A percentile compares a stretch with the other conserved stretches of the same genome.
Conservation (phyloP, 106 monocot species). For the Dendrobium huoshanense region DNA sequence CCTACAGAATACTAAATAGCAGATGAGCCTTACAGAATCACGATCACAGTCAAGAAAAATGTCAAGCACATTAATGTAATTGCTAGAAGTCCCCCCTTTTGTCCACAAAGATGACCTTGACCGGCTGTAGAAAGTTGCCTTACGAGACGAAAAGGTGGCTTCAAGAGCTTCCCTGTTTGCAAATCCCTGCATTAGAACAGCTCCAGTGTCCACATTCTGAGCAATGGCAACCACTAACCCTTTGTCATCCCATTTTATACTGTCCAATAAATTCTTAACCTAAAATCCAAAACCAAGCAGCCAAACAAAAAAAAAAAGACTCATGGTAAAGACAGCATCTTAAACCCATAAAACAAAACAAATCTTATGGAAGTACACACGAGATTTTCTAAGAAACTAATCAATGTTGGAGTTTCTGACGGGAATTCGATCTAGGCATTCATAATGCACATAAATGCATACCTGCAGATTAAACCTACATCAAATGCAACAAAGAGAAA, state of each 20-base stretch:
- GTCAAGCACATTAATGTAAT: slow-evolving; percentile 94
- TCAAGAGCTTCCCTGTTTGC: slow-evolving; percentile 79
- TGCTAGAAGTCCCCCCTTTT: slow-evolving; percentile 91
- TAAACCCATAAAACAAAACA: neutral
- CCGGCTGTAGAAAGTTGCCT: slow-evolving; percentile 95
- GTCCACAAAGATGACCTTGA: slow-evolving; percentile 90
- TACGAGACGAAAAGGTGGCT: slow-evolving; percentile 57
- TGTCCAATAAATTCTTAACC: slow-evolving; percentile 53
- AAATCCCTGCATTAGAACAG: slow-evolving; percentile 98
- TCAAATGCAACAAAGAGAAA: neutral
- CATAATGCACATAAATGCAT: neutral
- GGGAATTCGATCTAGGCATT: neutral
- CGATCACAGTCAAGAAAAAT: slow-evolving; percentile 93
- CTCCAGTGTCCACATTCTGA: slow-evolving; percentile 88
- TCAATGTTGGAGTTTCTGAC: neutral
- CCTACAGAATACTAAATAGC: neutral
- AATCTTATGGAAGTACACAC: too few relatives aligned
- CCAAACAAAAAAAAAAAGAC: neutral
- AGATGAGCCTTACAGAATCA: slow-evolving; percentile 64
- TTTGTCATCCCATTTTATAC: slow-evolving; percentile 83
- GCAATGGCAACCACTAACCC: slow-evolving; percentile 91
- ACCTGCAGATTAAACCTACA: neutral
- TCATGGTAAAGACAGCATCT: neutral
- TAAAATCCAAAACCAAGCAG: slow-evolving; percentile 7
- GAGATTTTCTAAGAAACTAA: neutral